Conservation (phyloP, 2,329 filamentous ascomycete genomes). For the Fusarium avenaceum region DNA sequence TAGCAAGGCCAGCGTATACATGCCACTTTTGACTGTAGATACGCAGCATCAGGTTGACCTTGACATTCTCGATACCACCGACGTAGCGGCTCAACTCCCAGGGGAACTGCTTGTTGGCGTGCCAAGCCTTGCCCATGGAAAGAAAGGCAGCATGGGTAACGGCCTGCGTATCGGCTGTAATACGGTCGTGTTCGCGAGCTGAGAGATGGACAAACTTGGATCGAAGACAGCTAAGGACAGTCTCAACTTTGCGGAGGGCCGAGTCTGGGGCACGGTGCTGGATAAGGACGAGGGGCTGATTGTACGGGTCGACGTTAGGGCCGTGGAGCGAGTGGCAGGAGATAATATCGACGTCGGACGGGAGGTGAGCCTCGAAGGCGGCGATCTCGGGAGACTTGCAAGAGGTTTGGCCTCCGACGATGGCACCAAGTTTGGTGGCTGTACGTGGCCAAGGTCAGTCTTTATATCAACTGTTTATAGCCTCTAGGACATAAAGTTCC, state of each 20-base stretch:
- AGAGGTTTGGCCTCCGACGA: constrained; percentile 97
- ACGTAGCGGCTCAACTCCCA: constrained; percentile 98
- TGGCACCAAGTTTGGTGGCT: constrained; percentile 95
- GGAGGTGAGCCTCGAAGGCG: constrained; percentile 91
- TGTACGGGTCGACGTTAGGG: constrained; percentile 86
- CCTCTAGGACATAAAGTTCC: background rate
- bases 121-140: constrained; percentile 98
- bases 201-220: constrained; percentile 91
- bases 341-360: constrained; percentile 89
- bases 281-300: constrained; percentile 93
- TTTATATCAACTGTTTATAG: background rate
- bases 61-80: constrained; percentile 98
- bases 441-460: constrained; percentile 33
- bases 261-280: constrained; percentile 87
- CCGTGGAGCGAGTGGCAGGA: constrained; percentile 98
- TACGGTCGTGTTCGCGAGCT: constrained; percentile 90
- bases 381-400: constrained; percentile 97
- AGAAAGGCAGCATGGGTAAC: constrained; percentile 98
- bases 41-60: constrained; percentile 96
- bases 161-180: constrained; percentile 97
- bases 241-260: constrained; percentile 82
- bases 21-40: constrained; percentile 99
- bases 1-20: constrained; percentile 96
- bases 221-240: constrained; percentile 83
- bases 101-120: constrained; percentile 93